Base-by-base conservation (phyloP, 495 filamentous ascomycete species). In the Lasiosphaeriaceae sp. region DNA sequence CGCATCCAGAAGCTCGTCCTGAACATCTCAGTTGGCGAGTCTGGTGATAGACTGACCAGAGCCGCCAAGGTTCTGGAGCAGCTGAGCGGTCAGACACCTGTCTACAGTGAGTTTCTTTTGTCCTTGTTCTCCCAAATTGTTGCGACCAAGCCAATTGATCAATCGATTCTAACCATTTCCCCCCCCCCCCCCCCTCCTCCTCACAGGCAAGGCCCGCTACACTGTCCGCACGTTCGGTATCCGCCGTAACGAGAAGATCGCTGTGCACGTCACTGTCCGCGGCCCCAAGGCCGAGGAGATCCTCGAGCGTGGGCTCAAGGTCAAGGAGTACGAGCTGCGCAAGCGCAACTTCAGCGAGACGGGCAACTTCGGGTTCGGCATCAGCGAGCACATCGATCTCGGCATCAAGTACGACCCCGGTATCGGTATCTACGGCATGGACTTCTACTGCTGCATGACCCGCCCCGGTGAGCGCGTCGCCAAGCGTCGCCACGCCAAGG, bases 361-460 rank as follows among this genome's bases (percentile, higher is more conserved):
- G 66, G 94, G 94, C 68, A 97, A 98, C 87, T 99, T 99, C 77
- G 94, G 94, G 65, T 99, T 99, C 86, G 94, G 95, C 81, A 99
- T 99, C 83, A 89, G 82, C 82, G 95, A 99, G 79, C 95, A 99
- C 84, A 99, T 99, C 78, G 95, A 99, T 87, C 83, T 99, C 71
- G 95, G 95, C 69, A 97, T 99, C 88, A 99, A 99, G 87, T 98
- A 98, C 82, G 94, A 98, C 86, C 94, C 94, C 58, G 90, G 84
- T 55, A 97, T 97, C 67, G 93, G 93, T 84, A 97, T 99, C 80
- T 99, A 99, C 84, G 95, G 95, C 78, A 99, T 99, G 95, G 95
- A 99, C 83, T 99, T 99, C 85, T 99, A 96, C 88, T 90, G 87
- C 89, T 97, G 93, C 90, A 99, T 99, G 95, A 79, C 90, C 82